Evolutionary conservation across 2,329 filamentous ascomycete species (phyloP).

Genomic region (Aquanectria penicillioides): DNA sequence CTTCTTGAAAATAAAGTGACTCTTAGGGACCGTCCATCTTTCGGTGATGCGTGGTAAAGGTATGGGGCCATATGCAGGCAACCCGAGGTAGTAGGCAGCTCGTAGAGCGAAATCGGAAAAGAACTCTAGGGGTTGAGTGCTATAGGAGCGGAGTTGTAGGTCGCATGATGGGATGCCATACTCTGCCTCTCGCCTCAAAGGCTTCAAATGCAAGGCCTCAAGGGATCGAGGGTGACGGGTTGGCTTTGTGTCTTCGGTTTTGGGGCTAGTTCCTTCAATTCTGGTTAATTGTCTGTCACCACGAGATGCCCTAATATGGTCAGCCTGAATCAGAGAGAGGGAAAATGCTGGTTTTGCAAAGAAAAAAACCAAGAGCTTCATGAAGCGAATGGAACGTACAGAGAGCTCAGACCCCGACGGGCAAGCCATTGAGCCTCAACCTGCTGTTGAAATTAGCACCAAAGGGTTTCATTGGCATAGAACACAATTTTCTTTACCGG

Average conservation of each 20-base stretch:
- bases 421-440: constrained; percentile 36
- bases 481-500: constrained; percentile 29
- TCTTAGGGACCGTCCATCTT: constrained; percentile 91
- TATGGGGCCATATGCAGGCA: constrained; percentile 86
- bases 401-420: constrained; percentile 38
- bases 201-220: constrained; percentile 86
- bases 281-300: constrained; percentile 31
- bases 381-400: too few species aligned
- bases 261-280: neutral
- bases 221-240: constrained; percentile 79
- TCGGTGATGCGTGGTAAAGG: constrained; percentile 88
- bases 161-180: constrained; percentile 88
- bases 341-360: neutral
- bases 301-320: constrained; percentile 27
- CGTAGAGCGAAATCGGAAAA: constrained; percentile 94
- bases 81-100: constrained; percentile 91
- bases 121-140: constrained; percentile 88
- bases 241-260: constrained; percentile 11
- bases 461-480: neutral
- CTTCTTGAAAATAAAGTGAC: constrained; percentile 96
- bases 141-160: constrained; percentile 93
- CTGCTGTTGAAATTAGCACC: constrained; percentile 28
- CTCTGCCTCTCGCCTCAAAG: constrained; percentile 77
- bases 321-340: neutral
- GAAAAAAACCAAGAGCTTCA: neutral